Percentiles rank a stretch among this genome's conserved stretches.
Conservation (phyloP, 441 rosid species). For the Adansonia grandidieri region DNA sequence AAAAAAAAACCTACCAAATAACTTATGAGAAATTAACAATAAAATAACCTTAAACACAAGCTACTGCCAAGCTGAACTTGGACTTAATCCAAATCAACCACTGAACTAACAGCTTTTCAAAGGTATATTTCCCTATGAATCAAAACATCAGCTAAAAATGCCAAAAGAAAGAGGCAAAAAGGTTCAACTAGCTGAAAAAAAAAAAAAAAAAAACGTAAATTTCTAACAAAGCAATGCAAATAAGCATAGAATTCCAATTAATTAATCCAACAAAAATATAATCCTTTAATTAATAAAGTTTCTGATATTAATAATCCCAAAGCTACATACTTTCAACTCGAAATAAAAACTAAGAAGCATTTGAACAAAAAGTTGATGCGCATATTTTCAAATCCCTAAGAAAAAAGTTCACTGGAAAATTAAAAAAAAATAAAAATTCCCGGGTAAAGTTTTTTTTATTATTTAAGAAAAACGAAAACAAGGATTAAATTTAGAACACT, state of each 20-base stretch:
- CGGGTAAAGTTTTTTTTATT: too few relatives aligned
- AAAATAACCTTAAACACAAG: not conserved
- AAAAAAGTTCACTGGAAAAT: not conserved
- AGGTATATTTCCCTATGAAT: not conserved
- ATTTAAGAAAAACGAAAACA: not conserved
- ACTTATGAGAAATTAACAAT: not conserved
- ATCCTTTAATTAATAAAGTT: not conserved
- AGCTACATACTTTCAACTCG: not conserved
- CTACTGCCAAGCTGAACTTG: not conserved
- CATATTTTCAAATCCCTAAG: not conserved
- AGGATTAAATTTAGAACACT: too few relatives aligned
- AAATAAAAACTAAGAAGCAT: not conserved
- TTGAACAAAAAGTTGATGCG: not conserved
- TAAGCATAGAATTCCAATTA: not conserved
- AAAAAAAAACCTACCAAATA: not conserved
- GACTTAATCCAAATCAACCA: not conserved
- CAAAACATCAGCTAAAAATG: not conserved
- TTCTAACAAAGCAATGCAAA: not conserved
- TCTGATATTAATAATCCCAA: not conserved
- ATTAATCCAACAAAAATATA: not conserved
- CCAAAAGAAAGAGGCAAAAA: not conserved
- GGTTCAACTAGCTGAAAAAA: not conserved
- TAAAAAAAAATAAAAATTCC: too few relatives aligned
- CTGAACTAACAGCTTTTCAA: not conserved
- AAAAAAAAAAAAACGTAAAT: not conserved